Evolutionary conservation across 1,284 basidiomycete genomes (phyloP).

Genomic region (Ustilago nuda): DNA sequence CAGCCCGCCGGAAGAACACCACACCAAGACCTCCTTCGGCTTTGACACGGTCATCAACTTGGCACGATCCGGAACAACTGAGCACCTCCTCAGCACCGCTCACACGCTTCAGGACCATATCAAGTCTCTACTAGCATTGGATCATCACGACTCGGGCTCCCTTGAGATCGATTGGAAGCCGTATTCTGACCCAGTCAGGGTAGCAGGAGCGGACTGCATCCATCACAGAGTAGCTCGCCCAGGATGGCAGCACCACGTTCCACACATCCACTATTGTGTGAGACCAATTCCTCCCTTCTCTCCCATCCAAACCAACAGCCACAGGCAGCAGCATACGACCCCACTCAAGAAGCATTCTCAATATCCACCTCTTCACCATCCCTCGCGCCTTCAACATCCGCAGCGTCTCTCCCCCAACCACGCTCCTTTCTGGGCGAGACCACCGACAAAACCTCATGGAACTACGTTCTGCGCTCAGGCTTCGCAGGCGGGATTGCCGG

Average conservation of each 20-base stretch:
- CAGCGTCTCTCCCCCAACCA: neutral
- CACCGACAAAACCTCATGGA: conserved; percentile 76
- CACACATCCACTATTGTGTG: conserved; percentile 49
- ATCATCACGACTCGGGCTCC: neutral
- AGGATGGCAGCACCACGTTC: conserved; percentile 37
- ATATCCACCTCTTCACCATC: conserved; percentile 8
- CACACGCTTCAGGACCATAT: neutral
- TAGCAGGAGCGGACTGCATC: neutral
- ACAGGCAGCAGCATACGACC: conserved; percentile 33
- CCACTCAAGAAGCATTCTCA: conserved; percentile 24
- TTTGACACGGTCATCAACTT: neutral
- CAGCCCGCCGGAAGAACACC: neutral
- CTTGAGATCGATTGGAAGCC: neutral
- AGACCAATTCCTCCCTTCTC: conserved; percentile 31
- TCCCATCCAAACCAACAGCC: conserved; percentile 4
- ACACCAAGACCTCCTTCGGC: neutral
- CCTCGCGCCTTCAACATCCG: neutral
- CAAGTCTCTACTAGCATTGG: neutral
- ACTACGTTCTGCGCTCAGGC: conserved; percentile 83
- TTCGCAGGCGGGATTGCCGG: conserved; percentile 92
- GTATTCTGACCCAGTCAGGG: neutral
- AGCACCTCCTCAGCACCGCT: neutral
- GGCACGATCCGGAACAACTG: neutral
- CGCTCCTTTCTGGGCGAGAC: conserved; percentile 35
- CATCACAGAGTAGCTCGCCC: neutral